Evolutionary conservation across 2,329 filamentous ascomycete species (phyloP).

Genomic region (Calcarisporium arbuscula): DNA sequence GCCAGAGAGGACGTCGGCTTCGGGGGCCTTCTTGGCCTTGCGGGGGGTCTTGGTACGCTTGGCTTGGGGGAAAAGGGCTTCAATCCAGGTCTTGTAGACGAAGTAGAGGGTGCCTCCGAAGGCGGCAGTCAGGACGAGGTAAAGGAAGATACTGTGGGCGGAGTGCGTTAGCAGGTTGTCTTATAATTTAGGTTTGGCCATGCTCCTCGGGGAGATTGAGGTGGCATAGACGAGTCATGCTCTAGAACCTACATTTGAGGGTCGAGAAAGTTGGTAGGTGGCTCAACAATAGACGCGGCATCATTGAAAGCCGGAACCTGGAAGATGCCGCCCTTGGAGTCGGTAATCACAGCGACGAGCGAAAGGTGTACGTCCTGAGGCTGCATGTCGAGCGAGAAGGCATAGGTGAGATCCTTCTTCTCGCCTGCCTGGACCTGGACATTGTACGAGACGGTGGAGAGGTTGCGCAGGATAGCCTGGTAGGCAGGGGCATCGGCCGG

Average conservation of each 20-base stretch:
- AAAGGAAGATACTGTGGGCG: conserved; percentile 79
- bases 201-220: neutral
- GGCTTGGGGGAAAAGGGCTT: conserved; percentile 88
- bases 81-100: conserved; percentile 98
- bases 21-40: conserved; percentile 57
- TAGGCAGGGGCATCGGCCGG: conserved; percentile 37
- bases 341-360: conserved; percentile 67
- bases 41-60: conserved; percentile 59
- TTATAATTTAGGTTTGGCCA: conserved; percentile 36
- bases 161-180: no score
- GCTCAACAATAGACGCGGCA: conserved; percentile 80
- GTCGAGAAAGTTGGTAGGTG: conserved; percentile 85
- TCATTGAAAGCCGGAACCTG: conserved; percentile 76
- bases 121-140: conserved; percentile 75
- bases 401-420: conserved; percentile 71
- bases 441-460: conserved; percentile 71
- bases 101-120: conserved; percentile 85
- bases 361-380: conserved; percentile 81
- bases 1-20: conserved; percentile 57
- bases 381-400: conserved; percentile 85
- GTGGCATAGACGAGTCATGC: no score
- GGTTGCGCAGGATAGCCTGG: conserved; percentile 68
- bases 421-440: conserved; percentile 68
- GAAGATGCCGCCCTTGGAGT: conserved; percentile 61
- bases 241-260: conserved; percentile 82